A percentile compares a stretch with the other conserved stretches of the same genome.
Conservation (phyloP, 1,139 yeast species). For the Kurtzmaniella quercitrusa region DNA sequence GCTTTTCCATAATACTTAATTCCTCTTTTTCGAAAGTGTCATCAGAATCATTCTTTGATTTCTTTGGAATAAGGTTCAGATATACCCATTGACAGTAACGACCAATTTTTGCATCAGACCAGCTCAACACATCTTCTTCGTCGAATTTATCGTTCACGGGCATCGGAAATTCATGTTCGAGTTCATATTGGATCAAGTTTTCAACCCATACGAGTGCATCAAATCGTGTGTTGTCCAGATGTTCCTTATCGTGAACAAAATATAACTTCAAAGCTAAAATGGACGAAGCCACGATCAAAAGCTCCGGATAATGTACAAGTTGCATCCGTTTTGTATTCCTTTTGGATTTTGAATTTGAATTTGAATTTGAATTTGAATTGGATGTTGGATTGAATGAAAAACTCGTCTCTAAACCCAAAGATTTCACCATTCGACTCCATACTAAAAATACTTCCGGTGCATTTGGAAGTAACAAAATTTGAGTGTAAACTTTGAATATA, state of each 20-base stretch:
- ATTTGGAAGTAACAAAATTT: constrained; percentile 28
- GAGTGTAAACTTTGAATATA: constrained; percentile 23
- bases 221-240: constrained; percentile 10
- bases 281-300: constrained; percentile 21
- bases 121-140: constrained; percentile 26
- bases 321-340: neutral
- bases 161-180: constrained; percentile 18
- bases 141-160: constrained; percentile 14
- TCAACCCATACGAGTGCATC: constrained; percentile 19
- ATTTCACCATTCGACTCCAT: constrained; percentile 13
- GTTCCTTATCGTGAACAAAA: constrained; percentile 16
- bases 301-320: constrained; percentile 25
- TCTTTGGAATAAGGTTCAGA: constrained; percentile 27
- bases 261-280: constrained; percentile 26
- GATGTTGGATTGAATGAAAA: constrained; percentile 1
- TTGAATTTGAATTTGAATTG: constrained; percentile 3
- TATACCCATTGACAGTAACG: constrained; percentile 41
- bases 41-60: constrained; percentile 10
- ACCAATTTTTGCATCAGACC: constrained; percentile 37
- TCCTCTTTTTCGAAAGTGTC: constrained; percentile 10
- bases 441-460: constrained; percentile 26
- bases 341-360: neutral
- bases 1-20: constrained; percentile 27
- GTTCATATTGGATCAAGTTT: constrained; percentile 16
- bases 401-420: constrained; percentile 8